A percentile compares a stretch with the other conserved stretches of the same genome.
phyloP scores from a whole-genome alignment of 257 asterid genomes.

The Solanum tarapatanum region DNA sequence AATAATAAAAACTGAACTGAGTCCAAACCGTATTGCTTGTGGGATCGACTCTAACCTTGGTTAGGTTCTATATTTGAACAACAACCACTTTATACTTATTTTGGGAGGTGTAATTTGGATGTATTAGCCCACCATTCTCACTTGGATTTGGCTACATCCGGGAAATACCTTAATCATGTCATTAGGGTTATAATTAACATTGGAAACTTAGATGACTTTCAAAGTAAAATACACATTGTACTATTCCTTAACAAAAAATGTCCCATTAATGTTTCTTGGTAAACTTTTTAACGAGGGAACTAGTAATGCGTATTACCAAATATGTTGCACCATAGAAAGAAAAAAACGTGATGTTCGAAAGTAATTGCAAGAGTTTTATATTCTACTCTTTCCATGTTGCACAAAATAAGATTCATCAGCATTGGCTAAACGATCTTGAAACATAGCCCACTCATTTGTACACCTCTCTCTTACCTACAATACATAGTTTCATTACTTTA shows the following conservation, averaged over 20 bases:
- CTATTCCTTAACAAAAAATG: too few species aligned
- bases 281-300: not conserved
- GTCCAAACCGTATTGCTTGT: not conserved
- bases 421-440: conserved; percentile 79
- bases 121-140: not conserved
- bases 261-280: not conserved
- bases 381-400: conserved; percentile 24
- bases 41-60: not conserved
- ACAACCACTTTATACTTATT: not conserved
- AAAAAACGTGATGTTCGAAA: not conserved
- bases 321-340: not conserved
- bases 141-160: not conserved
- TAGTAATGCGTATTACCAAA: not conserved
- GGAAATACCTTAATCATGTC: not conserved
- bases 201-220: not conserved
- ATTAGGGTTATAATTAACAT: not conserved
- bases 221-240: too few species aligned
- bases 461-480: conserved; percentile 85
- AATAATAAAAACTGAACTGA: not conserved
- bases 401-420: conserved; percentile 76
- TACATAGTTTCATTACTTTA: not conserved
- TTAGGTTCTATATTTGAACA: not conserved
- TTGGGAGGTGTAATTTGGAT: not conserved
- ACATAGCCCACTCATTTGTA: conserved; percentile 83
- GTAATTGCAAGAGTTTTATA: not conserved